Conservation (phyloP, 2,329 filamentous ascomycete genomes). For the Plectosphaerella sp. region DNA sequence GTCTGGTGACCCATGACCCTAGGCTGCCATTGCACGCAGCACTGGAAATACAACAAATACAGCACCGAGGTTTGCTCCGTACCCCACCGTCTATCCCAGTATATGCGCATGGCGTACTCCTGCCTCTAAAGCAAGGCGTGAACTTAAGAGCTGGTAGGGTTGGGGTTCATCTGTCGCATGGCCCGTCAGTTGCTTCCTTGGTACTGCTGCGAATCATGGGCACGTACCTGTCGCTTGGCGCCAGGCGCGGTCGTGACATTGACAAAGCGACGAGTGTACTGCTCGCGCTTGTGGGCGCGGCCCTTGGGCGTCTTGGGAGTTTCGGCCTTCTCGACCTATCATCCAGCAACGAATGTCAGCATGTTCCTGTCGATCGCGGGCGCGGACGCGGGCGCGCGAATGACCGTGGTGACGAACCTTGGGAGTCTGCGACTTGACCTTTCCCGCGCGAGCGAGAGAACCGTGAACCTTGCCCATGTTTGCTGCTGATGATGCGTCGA, state of each 20-base stretch:
- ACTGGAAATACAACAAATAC: too few relatives aligned
- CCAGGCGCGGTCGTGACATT: conserved; percentile 87
- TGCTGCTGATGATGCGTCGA: conserved; percentile 21
- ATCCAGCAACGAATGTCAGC: too few relatives aligned
- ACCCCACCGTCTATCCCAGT: too few relatives aligned
- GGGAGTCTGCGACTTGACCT: conserved; percentile 94
- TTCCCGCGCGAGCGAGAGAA: conserved; percentile 90
- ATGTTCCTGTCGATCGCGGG: not conserved
- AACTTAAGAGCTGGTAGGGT: conserved; percentile 63
- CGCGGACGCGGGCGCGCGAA: not conserved
- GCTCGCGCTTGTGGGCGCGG: conserved; percentile 92
- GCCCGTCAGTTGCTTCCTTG: not conserved
- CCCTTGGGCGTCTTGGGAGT: conserved; percentile 97
- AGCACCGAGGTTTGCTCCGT: too few relatives aligned
- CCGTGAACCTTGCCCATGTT: conserved; percentile 92
- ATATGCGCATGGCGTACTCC: too few relatives aligned
- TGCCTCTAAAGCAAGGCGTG: too few relatives aligned
- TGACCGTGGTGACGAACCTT: conserved; percentile 53
- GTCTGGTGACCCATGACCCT: not conserved
- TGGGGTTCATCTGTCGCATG: conserved; percentile 71
- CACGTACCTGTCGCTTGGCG: conserved; percentile 88
- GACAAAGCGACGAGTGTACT: conserved; percentile 95
- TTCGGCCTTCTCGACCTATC: conserved; percentile 79
- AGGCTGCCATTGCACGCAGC: too few relatives aligned
- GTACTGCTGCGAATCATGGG: conserved; percentile 4